A percentile compares a stretch with the other conserved stretches of the same genome.
Conservation (phyloP, 2,329 filamentous ascomycete genomes). For the Aspergillus ruber region DNA sequence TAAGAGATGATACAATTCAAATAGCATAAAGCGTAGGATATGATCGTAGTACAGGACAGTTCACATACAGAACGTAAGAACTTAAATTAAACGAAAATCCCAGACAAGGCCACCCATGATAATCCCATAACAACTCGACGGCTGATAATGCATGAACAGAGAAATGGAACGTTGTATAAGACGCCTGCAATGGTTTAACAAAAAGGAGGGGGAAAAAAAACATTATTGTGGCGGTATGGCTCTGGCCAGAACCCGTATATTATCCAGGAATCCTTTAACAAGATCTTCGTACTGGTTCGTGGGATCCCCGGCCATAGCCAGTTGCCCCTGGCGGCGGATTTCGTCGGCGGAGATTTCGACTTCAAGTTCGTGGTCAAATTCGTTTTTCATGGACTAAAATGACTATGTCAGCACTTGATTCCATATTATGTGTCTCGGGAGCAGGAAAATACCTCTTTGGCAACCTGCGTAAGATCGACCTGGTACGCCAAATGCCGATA, state of each 20-base stretch:
- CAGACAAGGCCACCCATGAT: no score
- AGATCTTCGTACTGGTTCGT: slow-evolving; percentile 41
- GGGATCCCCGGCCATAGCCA: slow-evolving; percentile 32
- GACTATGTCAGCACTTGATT: background rate
- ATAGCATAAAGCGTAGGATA: no score
- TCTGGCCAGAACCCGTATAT: slow-evolving; percentile 41
- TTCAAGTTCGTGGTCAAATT: slow-evolving; percentile 45
- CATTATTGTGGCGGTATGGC: slow-evolving; percentile 28
- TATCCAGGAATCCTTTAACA: slow-evolving; percentile 45
- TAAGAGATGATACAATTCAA: no score
- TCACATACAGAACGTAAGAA: background rate
- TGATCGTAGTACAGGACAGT: no score
- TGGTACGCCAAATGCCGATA: slow-evolving; percentile 85
- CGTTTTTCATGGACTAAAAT: slow-evolving; percentile 25
- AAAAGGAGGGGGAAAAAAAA: slow-evolving; percentile 4
- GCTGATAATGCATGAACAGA: background rate
- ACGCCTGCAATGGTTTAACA: slow-evolving; percentile 4
- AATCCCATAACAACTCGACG: no score
- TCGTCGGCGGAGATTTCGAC: slow-evolving; percentile 43
- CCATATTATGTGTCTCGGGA: slow-evolving; percentile 9
- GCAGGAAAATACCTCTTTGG: slow-evolving; percentile 39
- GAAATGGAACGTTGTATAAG: background rate
- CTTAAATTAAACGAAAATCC: no score
- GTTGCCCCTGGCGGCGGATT: slow-evolving; percentile 38
- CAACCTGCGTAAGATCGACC: slow-evolving; percentile 89